phyloP scores from a whole-genome alignment of 371 early-diverging fungal species.

The Circinella minor region DNA sequence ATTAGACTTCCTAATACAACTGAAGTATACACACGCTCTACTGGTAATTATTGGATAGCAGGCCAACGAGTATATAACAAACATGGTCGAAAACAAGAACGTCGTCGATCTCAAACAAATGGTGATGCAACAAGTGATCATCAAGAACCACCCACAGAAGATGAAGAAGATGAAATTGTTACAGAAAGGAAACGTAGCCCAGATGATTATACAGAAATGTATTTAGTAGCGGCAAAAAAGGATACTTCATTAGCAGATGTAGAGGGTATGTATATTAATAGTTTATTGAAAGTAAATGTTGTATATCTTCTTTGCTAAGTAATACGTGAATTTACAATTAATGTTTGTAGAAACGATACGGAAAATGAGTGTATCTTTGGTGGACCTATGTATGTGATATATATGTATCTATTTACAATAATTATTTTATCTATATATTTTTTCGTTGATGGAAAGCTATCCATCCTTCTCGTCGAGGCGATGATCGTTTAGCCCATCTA shows the following conservation, averaged over 20 bases:
- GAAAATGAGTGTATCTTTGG: constrained; percentile 34
- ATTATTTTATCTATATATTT: background rate
- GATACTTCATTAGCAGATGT: constrained; percentile 64
- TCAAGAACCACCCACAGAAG: constrained; percentile 22
- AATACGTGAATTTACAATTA: background rate
- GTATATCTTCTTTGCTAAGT: background rate
- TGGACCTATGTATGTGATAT: constrained; percentile 39
- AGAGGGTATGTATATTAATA: constrained; percentile 34
- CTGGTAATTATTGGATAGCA: constrained; percentile 65
- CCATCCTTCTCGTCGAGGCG: constrained; percentile 60
- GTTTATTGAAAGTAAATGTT: background rate
- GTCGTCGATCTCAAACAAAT: background rate
- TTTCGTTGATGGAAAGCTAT: constrained; percentile 62
- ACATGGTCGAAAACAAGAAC: background rate
- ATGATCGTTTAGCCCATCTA: constrained; percentile 51
- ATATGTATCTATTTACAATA: constrained; percentile 7
- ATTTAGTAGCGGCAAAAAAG: constrained; percentile 65
- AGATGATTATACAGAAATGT: constrained; percentile 55
- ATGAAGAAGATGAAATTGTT: constrained; percentile 11
- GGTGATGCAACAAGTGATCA: constrained; percentile 15
- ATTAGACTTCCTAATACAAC: constrained; percentile 46
- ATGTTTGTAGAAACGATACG: constrained; percentile 34
- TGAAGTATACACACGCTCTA: constrained; percentile 68
- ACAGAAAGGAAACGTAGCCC: background rate
- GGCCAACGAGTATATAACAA: constrained; percentile 54